phyloP scores from a whole-genome alignment of 768 basidiomycete species.

The Bullera alba region DNA sequence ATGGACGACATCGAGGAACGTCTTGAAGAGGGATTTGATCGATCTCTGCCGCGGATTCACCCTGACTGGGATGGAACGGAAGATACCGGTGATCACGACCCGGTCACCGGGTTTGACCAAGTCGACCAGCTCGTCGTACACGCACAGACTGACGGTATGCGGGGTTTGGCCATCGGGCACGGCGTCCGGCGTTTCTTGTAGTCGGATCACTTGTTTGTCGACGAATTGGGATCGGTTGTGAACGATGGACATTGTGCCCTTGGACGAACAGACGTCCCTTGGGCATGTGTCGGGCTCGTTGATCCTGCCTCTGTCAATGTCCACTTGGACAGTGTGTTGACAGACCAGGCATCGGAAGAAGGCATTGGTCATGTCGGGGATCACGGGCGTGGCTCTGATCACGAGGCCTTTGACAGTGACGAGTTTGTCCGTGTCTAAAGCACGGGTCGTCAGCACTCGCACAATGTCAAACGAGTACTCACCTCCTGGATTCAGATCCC shows the following conservation, averaged over 20 bases:
- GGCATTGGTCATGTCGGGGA: constrained; percentile 87
- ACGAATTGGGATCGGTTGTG: constrained; percentile 97
- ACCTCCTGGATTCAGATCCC: constrained; percentile 90
- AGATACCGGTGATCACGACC: constrained; percentile 83
- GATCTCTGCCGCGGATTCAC: constrained; percentile 85
- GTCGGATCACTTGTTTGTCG: constrained; percentile 85
- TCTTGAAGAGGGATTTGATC: constrained; percentile 94
- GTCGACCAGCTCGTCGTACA: constrained; percentile 98
- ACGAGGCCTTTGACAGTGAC: constrained; percentile 93
- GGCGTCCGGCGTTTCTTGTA: constrained; percentile 96
- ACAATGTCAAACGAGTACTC: constrained; percentile 16
- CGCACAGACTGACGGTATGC: constrained; percentile 90
- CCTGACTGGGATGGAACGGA: constrained; percentile 88
- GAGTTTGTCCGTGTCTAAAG: constrained; percentile 90
- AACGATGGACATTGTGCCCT: constrained; percentile 87
- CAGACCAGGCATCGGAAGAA: constrained; percentile 97
- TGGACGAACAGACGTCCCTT: constrained; percentile 79
- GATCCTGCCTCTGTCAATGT: constrained; percentile 97
- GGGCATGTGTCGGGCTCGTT: constrained; percentile 87
- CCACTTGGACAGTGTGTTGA: constrained; percentile 91
- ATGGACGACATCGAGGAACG: constrained; percentile 92
- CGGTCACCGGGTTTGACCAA: constrained; percentile 94
- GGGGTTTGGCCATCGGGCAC: constrained; percentile 98
- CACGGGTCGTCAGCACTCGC: constrained; percentile 1
- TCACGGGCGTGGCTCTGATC: constrained; percentile 93